phyloP scores from a whole-genome alignment of 345 rosid species.

The Ceriops decandra region DNA sequence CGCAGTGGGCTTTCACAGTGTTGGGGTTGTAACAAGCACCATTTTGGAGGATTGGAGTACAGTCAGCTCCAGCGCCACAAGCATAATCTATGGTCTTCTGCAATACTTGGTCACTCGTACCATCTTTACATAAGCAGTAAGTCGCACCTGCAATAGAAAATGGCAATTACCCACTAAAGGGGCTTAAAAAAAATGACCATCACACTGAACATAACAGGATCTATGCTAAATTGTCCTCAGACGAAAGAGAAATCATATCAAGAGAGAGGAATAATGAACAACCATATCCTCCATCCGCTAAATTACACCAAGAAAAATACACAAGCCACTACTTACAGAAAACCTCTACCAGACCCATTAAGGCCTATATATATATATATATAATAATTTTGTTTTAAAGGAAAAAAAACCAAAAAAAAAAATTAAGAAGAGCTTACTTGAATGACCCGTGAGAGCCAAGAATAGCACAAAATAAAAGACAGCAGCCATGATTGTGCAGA shows the following conservation, averaged over 20 bases:
- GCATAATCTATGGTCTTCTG: constrained; percentile 32
- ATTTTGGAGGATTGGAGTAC: constrained; percentile 25
- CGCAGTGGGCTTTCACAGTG: constrained; percentile 71
- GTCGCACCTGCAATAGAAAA: constrained; percentile 42
- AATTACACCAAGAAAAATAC: background rate
- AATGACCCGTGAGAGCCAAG: constrained; percentile 46
- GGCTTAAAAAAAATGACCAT: too few relatives aligned
- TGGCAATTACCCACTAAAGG: background rate
- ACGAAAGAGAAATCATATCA: background rate
- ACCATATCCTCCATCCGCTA: too few relatives aligned
- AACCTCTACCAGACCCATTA: too few relatives aligned
- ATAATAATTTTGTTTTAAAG: background rate
- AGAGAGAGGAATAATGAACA: background rate
- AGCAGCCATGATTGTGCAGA: constrained; percentile 43
- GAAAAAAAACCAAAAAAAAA: background rate
- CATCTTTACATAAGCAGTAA: constrained; percentile 77
- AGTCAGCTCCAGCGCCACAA: constrained; percentile 7
- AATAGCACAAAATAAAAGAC: constrained; percentile 43
- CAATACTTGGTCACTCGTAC: constrained; percentile 40
- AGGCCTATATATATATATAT: background rate
- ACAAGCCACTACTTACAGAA: background rate
- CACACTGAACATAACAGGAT: too few relatives aligned
- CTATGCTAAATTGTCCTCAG: too few relatives aligned
- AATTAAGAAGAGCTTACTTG: constrained; percentile 51
- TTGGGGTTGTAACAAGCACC: constrained; percentile 71